Evolutionary conservation across 2,329 filamentous ascomycete genomes (phyloP).

Genomic region (Hymenoscyphus occultus): DNA sequence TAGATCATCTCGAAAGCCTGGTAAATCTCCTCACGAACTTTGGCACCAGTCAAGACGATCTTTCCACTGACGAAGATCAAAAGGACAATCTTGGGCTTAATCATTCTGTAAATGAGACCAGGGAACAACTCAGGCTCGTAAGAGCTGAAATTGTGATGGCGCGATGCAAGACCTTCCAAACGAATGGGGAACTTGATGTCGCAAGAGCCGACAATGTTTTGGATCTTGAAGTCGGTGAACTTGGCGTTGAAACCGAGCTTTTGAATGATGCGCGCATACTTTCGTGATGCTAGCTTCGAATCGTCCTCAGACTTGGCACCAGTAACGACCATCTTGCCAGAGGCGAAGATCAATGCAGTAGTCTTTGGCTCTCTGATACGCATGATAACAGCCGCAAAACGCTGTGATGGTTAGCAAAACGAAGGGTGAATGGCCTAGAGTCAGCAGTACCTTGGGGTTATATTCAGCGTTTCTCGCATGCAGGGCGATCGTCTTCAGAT

Average conservation of each 20-base stretch:
- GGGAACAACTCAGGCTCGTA: slow-evolving; percentile 99
- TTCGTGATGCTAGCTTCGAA: slow-evolving; percentile 92
- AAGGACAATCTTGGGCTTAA: slow-evolving; percentile 98
- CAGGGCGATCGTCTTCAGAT: slow-evolving; percentile 97
- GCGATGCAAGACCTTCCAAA: slow-evolving; percentile 88
- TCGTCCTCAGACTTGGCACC: slow-evolving; percentile 98
- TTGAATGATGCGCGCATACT: slow-evolving; percentile 98
- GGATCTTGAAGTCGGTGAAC: slow-evolving; percentile 99
- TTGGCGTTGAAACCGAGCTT: slow-evolving; percentile 99
- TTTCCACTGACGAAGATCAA: slow-evolving; percentile 98
- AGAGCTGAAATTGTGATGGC: slow-evolving; percentile 98
- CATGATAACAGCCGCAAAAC: slow-evolving; percentile 99
- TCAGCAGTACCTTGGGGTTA: slow-evolving; percentile 82
- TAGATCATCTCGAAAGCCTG: slow-evolving; percentile 97
- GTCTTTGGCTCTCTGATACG: slow-evolving; percentile 99
- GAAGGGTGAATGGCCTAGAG: slow-evolving; percentile 43
- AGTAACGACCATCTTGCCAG: slow-evolving; percentile 98
- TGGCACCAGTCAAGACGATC: slow-evolving; percentile 96
- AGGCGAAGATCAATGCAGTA: slow-evolving; percentile 95
- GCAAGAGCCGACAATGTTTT: slow-evolving; percentile 98
- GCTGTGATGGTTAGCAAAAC: slow-evolving; percentile 54
- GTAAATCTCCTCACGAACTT: slow-evolving; percentile 97
- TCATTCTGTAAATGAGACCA: slow-evolving; percentile 99
- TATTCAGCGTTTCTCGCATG: slow-evolving; percentile 98
- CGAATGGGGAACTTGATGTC: slow-evolving; percentile 99